Base-by-base conservation (phyloP, 2,329 filamentous ascomycete species). In the Celoporthe dispersa region DNA sequence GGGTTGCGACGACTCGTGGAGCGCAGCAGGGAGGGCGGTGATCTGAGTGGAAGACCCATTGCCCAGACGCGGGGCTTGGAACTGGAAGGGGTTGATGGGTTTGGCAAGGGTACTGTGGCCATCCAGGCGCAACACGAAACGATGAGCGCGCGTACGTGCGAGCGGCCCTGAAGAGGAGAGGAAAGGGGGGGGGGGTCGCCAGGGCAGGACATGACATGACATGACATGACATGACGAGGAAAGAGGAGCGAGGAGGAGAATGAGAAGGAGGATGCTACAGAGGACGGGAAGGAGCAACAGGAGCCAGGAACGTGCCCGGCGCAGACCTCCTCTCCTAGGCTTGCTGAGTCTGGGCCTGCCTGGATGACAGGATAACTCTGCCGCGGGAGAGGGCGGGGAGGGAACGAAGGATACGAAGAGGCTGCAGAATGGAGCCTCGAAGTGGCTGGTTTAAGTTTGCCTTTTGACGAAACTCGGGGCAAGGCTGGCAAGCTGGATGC, bases 401-500 rank as follows among this genome's bases (percentile, higher is more conserved):
- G 4, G 37, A 48, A 19, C 44, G 19, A 60, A 37, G 33, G 57
- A 60, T 60, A 60, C 57, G 57, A 60, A 33, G 22, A 60, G 33
- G 12, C 2, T n/a, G 25, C 14, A 19, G 22, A 11, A 60, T 60
- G 57, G 57, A 37, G 57, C 57, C 57, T 60, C 57, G 57, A 60
- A 37, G 57, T 60, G 57, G 57, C 57, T 60, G 57, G 57, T 60
- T 37, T 60, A 33, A 60, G 16, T 35, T n/a, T n/a, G 22, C 16
- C 57, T 16, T 31, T 60, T 37, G 57, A 60, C 57, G 8, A 60
- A n/a, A 60, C 31, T 37, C 57, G 57, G n/a, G 57, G 16, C 31
- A 37, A 37, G 57, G 57, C 57, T 60, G 57, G 57, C 57, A 60
- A 33, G 57, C 57, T 60, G 57, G 31, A 37, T 60, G 57, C 57